A percentile compares a stretch with the other conserved stretches of the same genome.
Evolutionary conservation across 1,139 yeast genomes (phyloP).

Genomic region (Eremothecium coryli): DNA sequence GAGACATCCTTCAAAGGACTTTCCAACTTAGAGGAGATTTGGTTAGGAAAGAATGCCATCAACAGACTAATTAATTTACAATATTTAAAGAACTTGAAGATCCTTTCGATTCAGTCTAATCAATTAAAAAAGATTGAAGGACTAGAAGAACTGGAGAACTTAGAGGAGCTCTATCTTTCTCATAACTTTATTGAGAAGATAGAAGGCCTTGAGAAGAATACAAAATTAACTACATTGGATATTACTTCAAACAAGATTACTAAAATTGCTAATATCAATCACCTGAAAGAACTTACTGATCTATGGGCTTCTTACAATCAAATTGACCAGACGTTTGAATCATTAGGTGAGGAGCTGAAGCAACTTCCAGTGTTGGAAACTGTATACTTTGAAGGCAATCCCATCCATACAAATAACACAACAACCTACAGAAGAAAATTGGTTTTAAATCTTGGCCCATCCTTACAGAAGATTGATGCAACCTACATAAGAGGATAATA

Average conservation of each 20-base stretch:
- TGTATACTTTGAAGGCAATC: constrained; percentile 93
- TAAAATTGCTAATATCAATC: constrained; percentile 55
- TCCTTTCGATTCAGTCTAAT: constrained; percentile 85
- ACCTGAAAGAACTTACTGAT: constrained; percentile 66
- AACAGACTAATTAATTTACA: constrained; percentile 54
- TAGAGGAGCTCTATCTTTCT: constrained; percentile 83
- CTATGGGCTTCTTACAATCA: constrained; percentile 86
- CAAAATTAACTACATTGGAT: constrained; percentile 66
- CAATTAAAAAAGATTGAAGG: constrained; percentile 74
- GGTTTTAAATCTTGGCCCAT: constrained; percentile 51
- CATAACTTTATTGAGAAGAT: constrained; percentile 72
- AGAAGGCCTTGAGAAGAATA: constrained; percentile 68
- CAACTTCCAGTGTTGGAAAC: constrained; percentile 63
- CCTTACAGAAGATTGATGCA: constrained; percentile 85
- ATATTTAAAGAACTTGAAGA: constrained; percentile 52
- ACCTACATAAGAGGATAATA: constrained; percentile 44
- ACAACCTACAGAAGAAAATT: constrained; percentile 82
- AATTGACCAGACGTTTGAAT: constrained; percentile 53
- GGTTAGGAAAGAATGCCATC: constrained; percentile 90
- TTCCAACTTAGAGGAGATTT: constrained; percentile 60
- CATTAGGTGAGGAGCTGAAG: constrained; percentile 58
- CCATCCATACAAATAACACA: constrained; percentile 62
- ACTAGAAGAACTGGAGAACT: constrained; percentile 54
- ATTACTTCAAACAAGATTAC: constrained; percentile 65
- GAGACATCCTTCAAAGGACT: constrained; percentile 36